Percentiles rank a stretch among this genome's conserved stretches.
Evolutionary conservation across 169 alveolate genomes (phyloP).

Genomic region (Babesia ovata): DNA sequence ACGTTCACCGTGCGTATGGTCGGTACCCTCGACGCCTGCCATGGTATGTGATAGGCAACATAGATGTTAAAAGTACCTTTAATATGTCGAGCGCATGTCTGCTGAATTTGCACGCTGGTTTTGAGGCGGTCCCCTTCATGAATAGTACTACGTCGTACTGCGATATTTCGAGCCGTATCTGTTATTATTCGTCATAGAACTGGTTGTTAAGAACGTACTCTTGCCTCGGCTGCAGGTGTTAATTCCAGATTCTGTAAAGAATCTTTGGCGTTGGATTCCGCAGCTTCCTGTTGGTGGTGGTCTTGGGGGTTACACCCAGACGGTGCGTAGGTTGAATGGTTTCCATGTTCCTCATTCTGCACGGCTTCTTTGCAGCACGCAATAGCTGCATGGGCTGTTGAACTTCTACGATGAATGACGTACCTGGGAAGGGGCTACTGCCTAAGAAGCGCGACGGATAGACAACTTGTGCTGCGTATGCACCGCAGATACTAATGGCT

Average conservation of each 20-base stretch:
- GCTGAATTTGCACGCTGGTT: slow-evolving; percentile 80
- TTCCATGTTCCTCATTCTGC: neutral
- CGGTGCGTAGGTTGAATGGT: neutral
- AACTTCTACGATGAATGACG: too few relatives aligned
- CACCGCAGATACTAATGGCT: too few relatives aligned
- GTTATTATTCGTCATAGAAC: neutral
- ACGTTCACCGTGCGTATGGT: slow-evolving; percentile 84
- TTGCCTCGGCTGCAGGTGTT: slow-evolving; percentile 43
- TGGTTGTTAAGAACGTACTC: slow-evolving; percentile 10
- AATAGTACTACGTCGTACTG: slow-evolving; percentile 74
- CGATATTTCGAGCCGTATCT: slow-evolving; percentile 67
- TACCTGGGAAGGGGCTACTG: too few relatives aligned
- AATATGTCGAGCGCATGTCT: slow-evolving; percentile 77
- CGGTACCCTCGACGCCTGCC: slow-evolving; percentile 63
- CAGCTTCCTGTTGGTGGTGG: neutral
- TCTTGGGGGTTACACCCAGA: neutral
- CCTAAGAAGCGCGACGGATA: too few relatives aligned
- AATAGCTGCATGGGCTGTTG: neutral
- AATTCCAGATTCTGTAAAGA: slow-evolving; percentile 4
- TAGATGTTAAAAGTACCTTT: slow-evolving; percentile 46
- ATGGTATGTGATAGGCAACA: neutral
- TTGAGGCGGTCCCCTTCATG: slow-evolving; percentile 83
- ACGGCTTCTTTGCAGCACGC: neutral
- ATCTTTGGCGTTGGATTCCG: neutral
- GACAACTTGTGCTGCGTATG: too few relatives aligned